Evolutionary conservation across 2,329 filamentous ascomycete genomes (phyloP).

Genomic region (Fusarium oxysporum): DNA sequence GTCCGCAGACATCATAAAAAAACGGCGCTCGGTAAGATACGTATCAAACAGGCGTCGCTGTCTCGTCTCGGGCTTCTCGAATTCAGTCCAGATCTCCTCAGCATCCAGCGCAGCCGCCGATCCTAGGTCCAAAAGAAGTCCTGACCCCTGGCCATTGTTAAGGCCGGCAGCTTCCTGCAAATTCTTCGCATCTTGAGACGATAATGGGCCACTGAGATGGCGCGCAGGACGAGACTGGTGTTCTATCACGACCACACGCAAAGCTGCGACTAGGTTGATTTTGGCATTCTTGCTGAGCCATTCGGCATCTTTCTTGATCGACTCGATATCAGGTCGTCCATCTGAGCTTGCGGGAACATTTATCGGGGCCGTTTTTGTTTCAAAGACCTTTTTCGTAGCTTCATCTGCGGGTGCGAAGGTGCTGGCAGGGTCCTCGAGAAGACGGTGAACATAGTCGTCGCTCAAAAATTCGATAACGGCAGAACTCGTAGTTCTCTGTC

Average conservation of each 20-base stretch:
- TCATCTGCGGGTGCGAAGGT: slow-evolving; percentile 74
- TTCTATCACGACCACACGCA: slow-evolving; percentile 85
- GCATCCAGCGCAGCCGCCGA: slow-evolving; percentile 61
- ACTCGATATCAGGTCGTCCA: slow-evolving; percentile 76
- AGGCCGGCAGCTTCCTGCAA: slow-evolving; percentile 79
- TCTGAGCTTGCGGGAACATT: slow-evolving; percentile 78
- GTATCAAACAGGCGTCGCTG: slow-evolving; percentile 75
- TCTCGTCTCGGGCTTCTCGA: slow-evolving; percentile 71
- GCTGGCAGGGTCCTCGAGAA: slow-evolving; percentile 76
- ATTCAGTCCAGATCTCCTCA: slow-evolving; percentile 66
- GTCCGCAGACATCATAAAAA: slow-evolving; percentile 73
- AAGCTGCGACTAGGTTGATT: slow-evolving; percentile 83
- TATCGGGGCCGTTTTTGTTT: slow-evolving; percentile 88
- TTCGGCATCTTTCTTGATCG: slow-evolving; percentile 84
- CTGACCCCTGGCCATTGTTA: slow-evolving; percentile 68
- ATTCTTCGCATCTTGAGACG: slow-evolving; percentile 81
- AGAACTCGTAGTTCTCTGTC: slow-evolving; percentile 63
- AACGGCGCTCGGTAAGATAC: slow-evolving; percentile 78
- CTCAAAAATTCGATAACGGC: slow-evolving; percentile 76
- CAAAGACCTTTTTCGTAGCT: slow-evolving; percentile 77
- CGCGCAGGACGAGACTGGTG: slow-evolving; percentile 82
- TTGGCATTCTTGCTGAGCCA: slow-evolving; percentile 85
- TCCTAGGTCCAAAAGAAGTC: slow-evolving; percentile 66
- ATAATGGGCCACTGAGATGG: slow-evolving; percentile 77
- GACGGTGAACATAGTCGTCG: slow-evolving; percentile 73